phyloP scores from a whole-genome alignment of 2,329 filamentous ascomycete genomes.

The Raffaelea deltoideospora region DNA sequence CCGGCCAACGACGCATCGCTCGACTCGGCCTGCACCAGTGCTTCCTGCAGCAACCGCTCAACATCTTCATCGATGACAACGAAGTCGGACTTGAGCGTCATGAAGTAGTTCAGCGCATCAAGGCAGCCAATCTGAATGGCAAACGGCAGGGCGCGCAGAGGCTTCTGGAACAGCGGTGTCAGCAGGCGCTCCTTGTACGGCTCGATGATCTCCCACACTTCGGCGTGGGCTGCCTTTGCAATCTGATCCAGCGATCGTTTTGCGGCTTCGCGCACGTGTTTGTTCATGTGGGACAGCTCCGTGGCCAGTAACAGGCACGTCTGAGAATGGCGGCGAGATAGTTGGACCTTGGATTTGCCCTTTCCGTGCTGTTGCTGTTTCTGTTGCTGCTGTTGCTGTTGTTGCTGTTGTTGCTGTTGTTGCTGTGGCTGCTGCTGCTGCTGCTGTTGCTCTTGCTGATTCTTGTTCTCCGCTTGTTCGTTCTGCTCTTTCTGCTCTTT shows the following conservation, averaged over 20 bases:
- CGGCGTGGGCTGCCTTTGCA: conserved; percentile 58
- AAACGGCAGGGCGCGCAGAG: conserved; percentile 81
- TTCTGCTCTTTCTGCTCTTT: too few species aligned
- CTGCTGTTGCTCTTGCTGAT: not conserved
- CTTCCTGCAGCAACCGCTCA: conserved; percentile 83
- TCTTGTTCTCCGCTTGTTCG: too few species aligned
- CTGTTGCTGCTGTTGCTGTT: conserved; percentile 54
- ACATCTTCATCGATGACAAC: conserved; percentile 85
- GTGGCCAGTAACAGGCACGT: conserved; percentile 76
- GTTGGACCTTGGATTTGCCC: too few species aligned
- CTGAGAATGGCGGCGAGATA: conserved; percentile 31
- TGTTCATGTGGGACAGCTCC: conserved; percentile 91
- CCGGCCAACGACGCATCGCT: conserved; percentile 82
- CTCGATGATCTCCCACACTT: conserved; percentile 76
- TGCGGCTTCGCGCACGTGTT: conserved; percentile 77
- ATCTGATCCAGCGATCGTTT: conserved; percentile 69
- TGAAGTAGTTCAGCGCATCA: conserved; percentile 89
- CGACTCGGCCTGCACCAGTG: conserved; percentile 82
- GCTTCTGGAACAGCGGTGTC: conserved; percentile 90
- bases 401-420: too few species aligned
- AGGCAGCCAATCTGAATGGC: conserved; percentile 95
- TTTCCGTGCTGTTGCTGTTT: too few species aligned
- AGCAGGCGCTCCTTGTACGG: conserved; percentile 83
- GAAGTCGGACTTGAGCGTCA: conserved; percentile 77
- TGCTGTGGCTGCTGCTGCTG: not conserved